These are phyloP conservation scores for Scheffersomyces coipomensis DNA, from an alignment of 805 yeast genomes.

Conservation along the genomic window DNA sequence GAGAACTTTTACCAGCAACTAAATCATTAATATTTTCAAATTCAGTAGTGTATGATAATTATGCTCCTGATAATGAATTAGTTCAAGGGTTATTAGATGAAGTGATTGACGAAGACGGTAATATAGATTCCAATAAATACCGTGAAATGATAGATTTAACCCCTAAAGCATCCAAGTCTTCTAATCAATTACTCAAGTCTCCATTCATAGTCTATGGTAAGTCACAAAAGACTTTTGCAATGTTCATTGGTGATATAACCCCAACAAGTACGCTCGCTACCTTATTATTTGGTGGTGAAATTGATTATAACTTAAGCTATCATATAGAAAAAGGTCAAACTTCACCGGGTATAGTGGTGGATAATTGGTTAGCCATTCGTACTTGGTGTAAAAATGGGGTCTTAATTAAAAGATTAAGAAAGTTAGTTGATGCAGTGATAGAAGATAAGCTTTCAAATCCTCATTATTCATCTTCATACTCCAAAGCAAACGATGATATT, in stretches of 20 bases:
- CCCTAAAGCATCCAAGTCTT: slow-evolving; percentile 30
- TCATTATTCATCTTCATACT: slow-evolving; percentile 8
- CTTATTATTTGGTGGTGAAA: slow-evolving; percentile 77
- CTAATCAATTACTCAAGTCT: slow-evolving; percentile 38
- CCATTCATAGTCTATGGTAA: slow-evolving; percentile 64
- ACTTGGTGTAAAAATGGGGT: slow-evolving; percentile 97
- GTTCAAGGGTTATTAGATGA: slow-evolving; percentile 6
- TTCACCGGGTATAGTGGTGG: slow-evolving; percentile 83
- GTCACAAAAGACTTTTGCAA: slow-evolving; percentile 62
- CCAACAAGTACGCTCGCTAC: slow-evolving; percentile 75
- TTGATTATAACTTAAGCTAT: slow-evolving; percentile 53
- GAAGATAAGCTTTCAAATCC: slow-evolving; percentile 53
- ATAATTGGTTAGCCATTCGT: slow-evolving; percentile 84
- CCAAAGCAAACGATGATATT: slow-evolving; percentile 16
- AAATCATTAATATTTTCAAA: slow-evolving; percentile 88
- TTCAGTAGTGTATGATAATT: slow-evolving; percentile 62
- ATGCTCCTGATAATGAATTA: slow-evolving; percentile 19
- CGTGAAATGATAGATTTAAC: slow-evolving; percentile 35
- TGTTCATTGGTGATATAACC: slow-evolving; percentile 72
- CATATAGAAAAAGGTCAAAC: slow-evolving; percentile 43
- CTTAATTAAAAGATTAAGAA: slow-evolving; percentile 66
- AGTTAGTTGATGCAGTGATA: slow-evolving; percentile 64
- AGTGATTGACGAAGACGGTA: slow-evolving; percentile 35
- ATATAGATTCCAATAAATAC: slow-evolving; percentile 31
- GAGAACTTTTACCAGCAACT: slow-evolving; percentile 47